Percentiles rank a stretch among this genome's conserved stretches.
These are phyloP conservation scores for Cryphonectria nitschkei DNA, from an alignment of 2,329 filamentous ascomycete species.

Conservation along the genomic window DNA sequence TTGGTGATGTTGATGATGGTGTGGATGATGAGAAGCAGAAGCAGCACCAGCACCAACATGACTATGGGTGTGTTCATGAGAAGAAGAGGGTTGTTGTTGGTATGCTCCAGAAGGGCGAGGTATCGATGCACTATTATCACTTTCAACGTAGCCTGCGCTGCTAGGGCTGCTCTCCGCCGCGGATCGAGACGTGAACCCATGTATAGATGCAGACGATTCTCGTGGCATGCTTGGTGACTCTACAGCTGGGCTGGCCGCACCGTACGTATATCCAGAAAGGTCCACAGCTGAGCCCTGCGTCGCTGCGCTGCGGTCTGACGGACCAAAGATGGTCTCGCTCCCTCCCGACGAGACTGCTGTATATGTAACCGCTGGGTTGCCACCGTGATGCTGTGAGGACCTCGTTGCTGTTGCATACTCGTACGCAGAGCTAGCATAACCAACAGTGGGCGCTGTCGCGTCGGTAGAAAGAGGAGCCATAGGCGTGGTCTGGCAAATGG, in stretches of 20 bases:
- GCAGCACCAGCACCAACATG: background rate
- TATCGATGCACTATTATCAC: constrained; percentile 9
- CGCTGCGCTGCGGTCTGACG: constrained; percentile 35
- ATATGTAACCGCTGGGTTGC: constrained; percentile 22
- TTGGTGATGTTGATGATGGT: constrained; percentile 16
- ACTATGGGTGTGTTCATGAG: constrained; percentile 21
- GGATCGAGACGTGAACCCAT: constrained; percentile 24
- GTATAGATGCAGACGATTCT: constrained; percentile 20
- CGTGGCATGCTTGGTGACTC: constrained; percentile 25
- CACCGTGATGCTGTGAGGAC: constrained; percentile 30
- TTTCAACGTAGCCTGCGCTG: constrained; percentile 22
- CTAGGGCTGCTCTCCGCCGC: constrained; percentile 19
- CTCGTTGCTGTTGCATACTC: constrained; percentile 27
- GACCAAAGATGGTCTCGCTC: constrained; percentile 34
- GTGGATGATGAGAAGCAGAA: constrained; percentile 10
- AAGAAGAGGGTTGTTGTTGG: constrained; percentile 12
- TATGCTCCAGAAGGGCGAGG: constrained; percentile 15
- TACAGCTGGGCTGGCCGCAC: constrained; percentile 29
- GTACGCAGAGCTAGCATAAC: constrained; percentile 23
- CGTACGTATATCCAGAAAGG: constrained; percentile 34
- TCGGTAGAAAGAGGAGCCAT: constrained; percentile 31
- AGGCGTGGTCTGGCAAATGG: constrained; percentile 32
- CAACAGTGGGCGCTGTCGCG: constrained; percentile 33
- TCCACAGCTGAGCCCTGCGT: constrained; percentile 36
- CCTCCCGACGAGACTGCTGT: constrained; percentile 22